Conservation (phyloP, 192 early-diverging fungal species). For the Rhizophlyctis rosea region DNA sequence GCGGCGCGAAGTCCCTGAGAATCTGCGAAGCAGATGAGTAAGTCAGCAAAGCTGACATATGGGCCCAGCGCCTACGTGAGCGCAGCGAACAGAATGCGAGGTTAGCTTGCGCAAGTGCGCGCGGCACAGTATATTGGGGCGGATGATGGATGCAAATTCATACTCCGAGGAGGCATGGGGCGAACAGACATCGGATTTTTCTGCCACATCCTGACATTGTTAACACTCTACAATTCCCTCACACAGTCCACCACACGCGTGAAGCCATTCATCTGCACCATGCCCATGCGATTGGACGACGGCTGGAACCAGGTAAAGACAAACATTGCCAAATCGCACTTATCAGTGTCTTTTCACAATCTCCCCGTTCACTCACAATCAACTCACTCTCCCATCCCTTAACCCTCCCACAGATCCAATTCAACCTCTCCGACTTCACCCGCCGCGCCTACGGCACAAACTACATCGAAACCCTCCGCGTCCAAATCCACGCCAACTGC, state of each 20-base stretch:
- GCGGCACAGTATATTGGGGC: not conserved
- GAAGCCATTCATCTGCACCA: conserved; percentile 81
- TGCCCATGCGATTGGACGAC: conserved; percentile 90
- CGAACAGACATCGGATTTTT: too few species aligned
- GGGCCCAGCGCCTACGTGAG: too few species aligned
- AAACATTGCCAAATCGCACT: too few species aligned
- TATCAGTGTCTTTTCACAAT: too few species aligned
- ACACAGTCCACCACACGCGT: conserved; percentile 71
- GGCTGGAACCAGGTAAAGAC: conserved; percentile 89
- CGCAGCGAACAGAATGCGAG: too few species aligned
- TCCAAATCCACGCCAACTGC: conserved; percentile 91
- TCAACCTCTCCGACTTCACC: conserved; percentile 86
- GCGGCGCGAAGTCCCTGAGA: too few species aligned
- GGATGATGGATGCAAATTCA: not conserved
- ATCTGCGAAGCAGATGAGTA: too few species aligned
- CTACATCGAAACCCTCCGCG: conserved; percentile 81
- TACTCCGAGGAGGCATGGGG: too few species aligned
- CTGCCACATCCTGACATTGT: not conserved
- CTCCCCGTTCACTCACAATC: too few species aligned
- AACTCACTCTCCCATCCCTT: too few species aligned
- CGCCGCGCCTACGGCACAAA: conserved; percentile 84
- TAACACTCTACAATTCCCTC: not conserved
- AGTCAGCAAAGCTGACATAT: too few species aligned
- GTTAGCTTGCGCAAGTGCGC: too few species aligned
- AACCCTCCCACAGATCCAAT: conserved; percentile 49